Percentiles rank a stretch among this genome's conserved stretches.
phyloP scores from a whole-genome alignment of 2,329 filamentous ascomycete species.

The Lasiodiplodia citricola region DNA sequence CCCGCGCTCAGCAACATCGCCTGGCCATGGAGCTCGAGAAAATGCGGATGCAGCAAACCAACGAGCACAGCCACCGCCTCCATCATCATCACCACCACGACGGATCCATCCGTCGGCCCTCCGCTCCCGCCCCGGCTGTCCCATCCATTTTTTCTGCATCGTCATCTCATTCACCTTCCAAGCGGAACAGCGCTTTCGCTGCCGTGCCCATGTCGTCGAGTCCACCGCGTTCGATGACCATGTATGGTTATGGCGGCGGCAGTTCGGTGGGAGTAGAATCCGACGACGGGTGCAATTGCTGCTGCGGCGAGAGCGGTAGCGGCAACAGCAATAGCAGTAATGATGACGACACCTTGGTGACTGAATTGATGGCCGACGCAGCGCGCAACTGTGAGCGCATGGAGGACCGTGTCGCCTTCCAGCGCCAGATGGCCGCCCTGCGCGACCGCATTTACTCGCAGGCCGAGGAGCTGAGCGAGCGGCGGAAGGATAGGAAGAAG shows the following conservation, averaged over 20 bases:
- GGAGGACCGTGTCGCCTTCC: constrained; percentile 10
- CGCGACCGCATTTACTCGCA: constrained; percentile 16
- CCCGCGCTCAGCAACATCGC: constrained; percentile 7
- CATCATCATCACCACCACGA: background rate
- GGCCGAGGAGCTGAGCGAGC: constrained; percentile 1
- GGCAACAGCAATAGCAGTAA: background rate
- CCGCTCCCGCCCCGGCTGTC: background rate
- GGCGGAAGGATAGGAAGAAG: background rate
- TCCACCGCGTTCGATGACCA: background rate
- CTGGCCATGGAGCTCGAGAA: constrained; percentile 5
- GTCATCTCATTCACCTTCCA: background rate
- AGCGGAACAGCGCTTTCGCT: background rate
- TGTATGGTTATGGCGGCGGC: background rate
- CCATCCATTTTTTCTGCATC: background rate
- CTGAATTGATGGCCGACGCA: constrained; percentile 17
- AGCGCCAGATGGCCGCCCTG: constrained; percentile 14
- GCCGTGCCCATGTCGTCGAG: background rate
- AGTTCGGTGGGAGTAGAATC: background rate
- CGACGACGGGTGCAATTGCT: background rate
- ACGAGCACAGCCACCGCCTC: background rate
- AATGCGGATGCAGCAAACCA: background rate
- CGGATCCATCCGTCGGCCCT: background rate
- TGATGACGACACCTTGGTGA: background rate
- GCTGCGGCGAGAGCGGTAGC: background rate
- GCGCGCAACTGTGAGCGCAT: constrained; percentile 7